A percentile compares a stretch with the other conserved stretches of the same genome.
Evolutionary conservation across 768 basidiomycete genomes (phyloP).

Genomic region (Podaxis sp.): DNA sequence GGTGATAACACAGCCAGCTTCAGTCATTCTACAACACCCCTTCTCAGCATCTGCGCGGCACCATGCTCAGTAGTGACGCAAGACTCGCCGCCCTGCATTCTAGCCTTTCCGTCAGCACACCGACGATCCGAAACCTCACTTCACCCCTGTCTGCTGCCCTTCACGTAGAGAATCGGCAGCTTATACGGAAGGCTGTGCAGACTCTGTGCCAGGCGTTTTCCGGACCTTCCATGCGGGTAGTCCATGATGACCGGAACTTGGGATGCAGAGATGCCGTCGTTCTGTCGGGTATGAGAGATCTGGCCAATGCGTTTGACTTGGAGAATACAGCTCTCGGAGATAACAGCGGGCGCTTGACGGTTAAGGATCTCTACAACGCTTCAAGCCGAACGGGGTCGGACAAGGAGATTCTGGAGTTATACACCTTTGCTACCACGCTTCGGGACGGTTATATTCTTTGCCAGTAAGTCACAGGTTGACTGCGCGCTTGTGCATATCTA

Average conservation of each 20-base stretch:
- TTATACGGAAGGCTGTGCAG: not conserved
- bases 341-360: not conserved
- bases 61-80: not conserved
- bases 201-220: not conserved
- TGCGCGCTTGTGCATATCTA: not conserved
- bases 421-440: not conserved
- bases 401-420: not conserved
- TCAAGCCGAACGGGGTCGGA: not conserved
- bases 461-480: not conserved
- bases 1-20: not conserved
- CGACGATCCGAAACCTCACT: not conserved
- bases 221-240: not conserved
- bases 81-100: not conserved
- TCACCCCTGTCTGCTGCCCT: conserved; percentile 2
- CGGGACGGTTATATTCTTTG: conserved; percentile 1
- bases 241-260: not conserved
- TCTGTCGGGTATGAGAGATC: not conserved
- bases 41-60: not conserved
- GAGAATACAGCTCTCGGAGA: not conserved
- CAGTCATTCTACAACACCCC: not conserved
- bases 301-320: not conserved
- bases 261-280: not conserved
- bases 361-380: not conserved
- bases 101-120: not conserved
- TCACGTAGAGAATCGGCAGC: not conserved